phyloP scores from a whole-genome alignment of 2,329 filamentous ascomycete genomes.

The Coniella vitis region DNA sequence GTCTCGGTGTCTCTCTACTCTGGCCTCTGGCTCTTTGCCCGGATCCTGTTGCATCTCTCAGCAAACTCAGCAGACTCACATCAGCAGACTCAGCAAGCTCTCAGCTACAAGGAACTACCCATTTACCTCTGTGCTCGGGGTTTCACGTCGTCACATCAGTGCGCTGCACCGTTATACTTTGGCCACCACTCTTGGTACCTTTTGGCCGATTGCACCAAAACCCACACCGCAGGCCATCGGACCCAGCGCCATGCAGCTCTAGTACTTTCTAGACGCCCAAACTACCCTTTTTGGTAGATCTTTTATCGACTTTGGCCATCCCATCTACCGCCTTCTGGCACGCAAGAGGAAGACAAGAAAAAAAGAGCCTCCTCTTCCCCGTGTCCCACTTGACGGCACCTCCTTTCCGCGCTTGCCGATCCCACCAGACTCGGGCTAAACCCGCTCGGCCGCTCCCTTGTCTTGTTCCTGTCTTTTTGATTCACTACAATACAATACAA shows the following conservation, averaged over 20 bases:
- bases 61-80: too few relatives aligned
- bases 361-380: constrained; percentile 2
- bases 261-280: not conserved
- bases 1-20: too few relatives aligned
- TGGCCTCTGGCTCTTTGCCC: too few relatives aligned
- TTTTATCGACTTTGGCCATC: not conserved
- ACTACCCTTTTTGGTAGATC: not conserved
- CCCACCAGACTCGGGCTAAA: not conserved
- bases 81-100: too few relatives aligned
- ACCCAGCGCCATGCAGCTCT: constrained; percentile 5
- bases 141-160: too few relatives aligned
- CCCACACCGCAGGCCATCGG: not conserved
- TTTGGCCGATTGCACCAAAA: too few relatives aligned
- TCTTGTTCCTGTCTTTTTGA: not conserved
- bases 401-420: constrained; percentile 6
- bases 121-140: too few relatives aligned
- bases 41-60: too few relatives aligned
- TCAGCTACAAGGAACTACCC: too few relatives aligned
- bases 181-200: too few relatives aligned
- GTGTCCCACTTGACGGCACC: constrained; percentile 14
- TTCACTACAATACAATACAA: not conserved
- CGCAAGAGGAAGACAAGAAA: not conserved
- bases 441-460: not conserved
- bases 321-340: not conserved
- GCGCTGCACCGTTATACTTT: too few relatives aligned